These are phyloP conservation scores for Hypoxylon rickii DNA, from an alignment of 495 filamentous ascomycete species.

Conservation along the genomic window DNA sequence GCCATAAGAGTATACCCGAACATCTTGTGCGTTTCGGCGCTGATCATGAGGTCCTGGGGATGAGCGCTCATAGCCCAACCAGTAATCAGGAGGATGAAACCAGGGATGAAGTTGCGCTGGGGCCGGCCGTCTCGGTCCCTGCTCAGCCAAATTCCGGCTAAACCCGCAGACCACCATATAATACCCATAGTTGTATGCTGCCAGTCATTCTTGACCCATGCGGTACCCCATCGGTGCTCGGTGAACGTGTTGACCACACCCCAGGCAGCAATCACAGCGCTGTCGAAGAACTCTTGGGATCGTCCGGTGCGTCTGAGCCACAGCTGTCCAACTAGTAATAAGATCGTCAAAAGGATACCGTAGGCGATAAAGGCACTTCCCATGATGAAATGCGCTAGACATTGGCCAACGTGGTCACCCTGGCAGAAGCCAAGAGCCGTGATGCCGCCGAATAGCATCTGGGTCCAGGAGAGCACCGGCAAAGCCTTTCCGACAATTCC, in stretches of 20 bases:
- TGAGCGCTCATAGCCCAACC: constrained; percentile 95
- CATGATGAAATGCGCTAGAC: constrained; percentile 98
- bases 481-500: constrained; percentile 83
- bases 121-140: constrained; percentile 79
- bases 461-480: constrained; percentile 86
- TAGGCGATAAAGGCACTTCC: constrained; percentile 95
- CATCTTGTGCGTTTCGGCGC: constrained; percentile 85
- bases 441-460: constrained; percentile 97
- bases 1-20: constrained; percentile 97
- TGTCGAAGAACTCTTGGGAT: constrained; percentile 98
- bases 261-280: constrained; percentile 87
- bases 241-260: constrained; percentile 98
- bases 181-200: constrained; percentile 98
- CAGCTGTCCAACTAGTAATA: constrained; percentile 84
- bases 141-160: constrained; percentile 91
- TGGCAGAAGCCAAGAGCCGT: constrained; percentile 92
- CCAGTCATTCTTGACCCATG: constrained; percentile 93
- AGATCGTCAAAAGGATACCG: constrained; percentile 82
- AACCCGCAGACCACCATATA: constrained; percentile 93
- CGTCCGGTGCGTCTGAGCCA: constrained; percentile 85
- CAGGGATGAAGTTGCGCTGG: constrained; percentile 90
- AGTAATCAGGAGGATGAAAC: constrained; percentile 85
- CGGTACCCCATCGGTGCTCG: constrained; percentile 88
- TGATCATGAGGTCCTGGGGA: constrained; percentile 78
- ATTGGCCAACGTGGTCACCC: constrained; percentile 90